Evolutionary conservation across 163 green algal genomes (phyloP).

Genomic region (Volvox carteri): DNA sequence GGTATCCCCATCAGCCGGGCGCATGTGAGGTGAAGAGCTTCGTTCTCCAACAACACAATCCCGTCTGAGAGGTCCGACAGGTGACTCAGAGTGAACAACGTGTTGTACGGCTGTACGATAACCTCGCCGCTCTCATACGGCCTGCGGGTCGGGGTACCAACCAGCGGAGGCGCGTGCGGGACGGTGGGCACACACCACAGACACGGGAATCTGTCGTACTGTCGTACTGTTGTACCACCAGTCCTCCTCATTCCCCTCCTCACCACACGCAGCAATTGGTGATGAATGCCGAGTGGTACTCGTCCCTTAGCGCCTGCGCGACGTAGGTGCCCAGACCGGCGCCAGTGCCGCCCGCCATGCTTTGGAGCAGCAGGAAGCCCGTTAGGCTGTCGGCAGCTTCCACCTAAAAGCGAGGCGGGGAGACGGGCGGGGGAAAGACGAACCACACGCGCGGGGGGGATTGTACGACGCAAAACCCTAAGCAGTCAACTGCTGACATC

Average conservation of each 20-base stretch:
- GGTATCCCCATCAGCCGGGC: conserved; percentile 63
- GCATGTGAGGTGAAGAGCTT: conserved; percentile 72
- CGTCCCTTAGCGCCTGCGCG: conserved; percentile 77
- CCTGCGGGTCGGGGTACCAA: no score
- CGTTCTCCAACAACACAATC: conserved; percentile 84
- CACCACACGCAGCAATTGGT: conserved; percentile 84
- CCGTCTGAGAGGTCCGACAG: conserved; percentile 74
- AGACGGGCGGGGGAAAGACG: background rate
- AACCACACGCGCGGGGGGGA: no score
- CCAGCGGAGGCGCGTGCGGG: no score
- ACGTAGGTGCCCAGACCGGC: conserved; percentile 84
- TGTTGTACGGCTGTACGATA: conserved; percentile 88
- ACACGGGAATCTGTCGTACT: no score
- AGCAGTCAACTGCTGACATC: no score
- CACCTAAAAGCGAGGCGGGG: conserved; percentile 63
- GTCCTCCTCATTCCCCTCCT: no score
- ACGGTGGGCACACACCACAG: no score
- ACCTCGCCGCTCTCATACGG: conserved; percentile 88
- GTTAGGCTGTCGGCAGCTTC: conserved; percentile 82
- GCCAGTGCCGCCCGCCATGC: conserved; percentile 89
- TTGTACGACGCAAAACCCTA: no score
- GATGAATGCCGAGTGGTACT: conserved; percentile 76
- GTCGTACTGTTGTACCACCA: no score
- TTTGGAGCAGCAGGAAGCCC: conserved; percentile 88
- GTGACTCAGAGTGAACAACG: conserved; percentile 80